Evolutionary conservation across 2,329 filamentous ascomycete genomes (phyloP).

Genomic region (Clonostachys sp.): DNA sequence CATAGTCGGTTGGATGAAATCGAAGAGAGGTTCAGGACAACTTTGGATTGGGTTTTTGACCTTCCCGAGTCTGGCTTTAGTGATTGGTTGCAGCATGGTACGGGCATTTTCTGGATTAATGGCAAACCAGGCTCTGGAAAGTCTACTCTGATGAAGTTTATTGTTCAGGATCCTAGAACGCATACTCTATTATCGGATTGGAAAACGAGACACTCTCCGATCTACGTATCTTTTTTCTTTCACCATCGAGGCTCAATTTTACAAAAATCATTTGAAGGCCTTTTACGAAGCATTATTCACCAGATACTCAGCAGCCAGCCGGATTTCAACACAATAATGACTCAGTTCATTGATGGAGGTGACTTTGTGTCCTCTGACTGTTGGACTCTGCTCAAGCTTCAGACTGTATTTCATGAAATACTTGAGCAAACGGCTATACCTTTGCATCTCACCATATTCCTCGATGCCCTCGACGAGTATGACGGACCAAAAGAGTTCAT

Average conservation of each 20-base stretch:
- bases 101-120: conserved; percentile 7
- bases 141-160: conserved; percentile 30
- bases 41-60: neutral
- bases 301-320: neutral
- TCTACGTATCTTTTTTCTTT: neutral
- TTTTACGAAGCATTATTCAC: neutral
- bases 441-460: neutral
- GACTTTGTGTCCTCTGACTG: neutral
- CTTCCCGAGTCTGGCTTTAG: neutral
- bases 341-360: too few species aligned
- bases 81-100: neutral
- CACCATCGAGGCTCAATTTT: neutral
- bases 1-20: neutral
- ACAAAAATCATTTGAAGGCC: neutral
- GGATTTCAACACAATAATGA: neutral
- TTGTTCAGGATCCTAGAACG: neutral
- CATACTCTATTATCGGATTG: neutral
- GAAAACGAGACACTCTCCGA: neutral
- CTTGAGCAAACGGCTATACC: neutral
- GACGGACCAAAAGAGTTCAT: neutral
- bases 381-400: neutral
- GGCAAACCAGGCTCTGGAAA: conserved; percentile 24
- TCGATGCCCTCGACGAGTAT: conserved; percentile 1
- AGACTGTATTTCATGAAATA: neutral
- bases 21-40: neutral